phyloP scores from a whole-genome alignment of 345 rosid genomes.

The Syzygium oleosum region DNA sequence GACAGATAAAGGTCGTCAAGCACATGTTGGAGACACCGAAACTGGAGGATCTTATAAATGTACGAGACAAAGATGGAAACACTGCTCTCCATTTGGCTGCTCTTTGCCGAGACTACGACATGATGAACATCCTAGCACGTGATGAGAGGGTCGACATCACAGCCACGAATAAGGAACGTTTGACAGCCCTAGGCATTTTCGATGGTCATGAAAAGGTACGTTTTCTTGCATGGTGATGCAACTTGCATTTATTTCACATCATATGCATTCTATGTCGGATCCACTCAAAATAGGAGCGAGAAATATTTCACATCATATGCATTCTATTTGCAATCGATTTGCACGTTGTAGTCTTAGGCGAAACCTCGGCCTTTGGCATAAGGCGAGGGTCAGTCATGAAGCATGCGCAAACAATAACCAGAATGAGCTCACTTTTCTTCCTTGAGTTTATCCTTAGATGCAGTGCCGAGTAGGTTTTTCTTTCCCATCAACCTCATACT shows the following conservation, averaged over 20 bases:
- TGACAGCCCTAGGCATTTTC: slow-evolving; percentile 5
- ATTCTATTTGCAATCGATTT: not conserved
- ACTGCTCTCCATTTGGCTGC: slow-evolving; percentile 28
- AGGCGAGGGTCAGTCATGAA: not conserved
- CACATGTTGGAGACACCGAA: not conserved
- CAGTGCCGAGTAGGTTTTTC: not conserved
- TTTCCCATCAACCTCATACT: not conserved
- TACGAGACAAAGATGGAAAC: slow-evolving; percentile 17
- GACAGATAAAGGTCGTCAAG: not conserved
- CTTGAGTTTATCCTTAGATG: not conserved
- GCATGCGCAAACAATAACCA: not conserved
- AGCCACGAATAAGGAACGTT: slow-evolving; percentile 1
- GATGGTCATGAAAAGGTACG: slow-evolving; percentile 1
- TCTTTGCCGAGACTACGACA: not conserved
- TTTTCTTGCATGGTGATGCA: not conserved
- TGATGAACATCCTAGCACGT: not conserved
- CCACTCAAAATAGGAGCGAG: not conserved
- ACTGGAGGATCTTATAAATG: slow-evolving; percentile 4
- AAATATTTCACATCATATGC: not conserved
- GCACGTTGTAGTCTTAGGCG: not conserved
- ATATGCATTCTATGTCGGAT: not conserved
- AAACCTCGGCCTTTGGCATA: not conserved
- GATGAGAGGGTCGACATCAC: not conserved
- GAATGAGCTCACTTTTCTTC: not conserved
- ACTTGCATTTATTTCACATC: not conserved